These are phyloP conservation scores for Escovopsis weberi DNA, from an alignment of 2,329 filamentous ascomycete genomes.

Conservation along the genomic window DNA sequence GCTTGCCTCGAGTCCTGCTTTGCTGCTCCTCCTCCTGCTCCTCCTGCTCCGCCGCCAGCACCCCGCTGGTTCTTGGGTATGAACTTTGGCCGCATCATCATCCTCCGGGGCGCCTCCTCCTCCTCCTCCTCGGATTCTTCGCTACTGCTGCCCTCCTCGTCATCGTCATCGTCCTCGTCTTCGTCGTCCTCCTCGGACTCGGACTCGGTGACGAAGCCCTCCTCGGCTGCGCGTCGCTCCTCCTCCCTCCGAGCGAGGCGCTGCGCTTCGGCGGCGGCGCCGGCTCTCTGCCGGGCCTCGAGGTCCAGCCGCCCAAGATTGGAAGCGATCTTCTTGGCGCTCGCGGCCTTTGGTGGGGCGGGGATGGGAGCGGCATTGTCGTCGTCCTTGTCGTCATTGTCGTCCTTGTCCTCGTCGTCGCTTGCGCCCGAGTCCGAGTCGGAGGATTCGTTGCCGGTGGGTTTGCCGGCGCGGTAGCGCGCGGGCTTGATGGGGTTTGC, in stretches of 20 bases:
- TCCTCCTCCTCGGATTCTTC: constrained; percentile 41
- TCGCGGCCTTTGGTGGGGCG: constrained; percentile 42
- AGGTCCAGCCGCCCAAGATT: constrained; percentile 38
- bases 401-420: constrained; percentile 24
- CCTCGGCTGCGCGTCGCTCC: constrained; percentile 38
- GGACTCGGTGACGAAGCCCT: constrained; percentile 48
- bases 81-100: constrained; percentile 51
- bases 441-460: constrained; percentile 40
- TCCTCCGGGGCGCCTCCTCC: constrained; percentile 40
- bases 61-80: constrained; percentile 43
- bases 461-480: constrained; percentile 77
- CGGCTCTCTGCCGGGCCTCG: constrained; percentile 29
- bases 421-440: constrained; percentile 37
- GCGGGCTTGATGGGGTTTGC: constrained; percentile 71
- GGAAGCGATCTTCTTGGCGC: constrained; percentile 41
- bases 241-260: constrained; percentile 34
- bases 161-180: constrained; percentile 18
- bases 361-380: constrained; percentile 23
- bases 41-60: constrained; percentile 5
- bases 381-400: constrained; percentile 14
- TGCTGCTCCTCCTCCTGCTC: neutral
- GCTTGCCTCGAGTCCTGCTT: constrained; percentile 8
- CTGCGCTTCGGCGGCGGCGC: constrained; percentile 30
- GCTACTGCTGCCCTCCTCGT: constrained; percentile 26
- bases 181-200: constrained; percentile 24